phyloP scores from a whole-genome alignment of 1,284 basidiomycete genomes.

The Chondrostereum purpureum region DNA sequence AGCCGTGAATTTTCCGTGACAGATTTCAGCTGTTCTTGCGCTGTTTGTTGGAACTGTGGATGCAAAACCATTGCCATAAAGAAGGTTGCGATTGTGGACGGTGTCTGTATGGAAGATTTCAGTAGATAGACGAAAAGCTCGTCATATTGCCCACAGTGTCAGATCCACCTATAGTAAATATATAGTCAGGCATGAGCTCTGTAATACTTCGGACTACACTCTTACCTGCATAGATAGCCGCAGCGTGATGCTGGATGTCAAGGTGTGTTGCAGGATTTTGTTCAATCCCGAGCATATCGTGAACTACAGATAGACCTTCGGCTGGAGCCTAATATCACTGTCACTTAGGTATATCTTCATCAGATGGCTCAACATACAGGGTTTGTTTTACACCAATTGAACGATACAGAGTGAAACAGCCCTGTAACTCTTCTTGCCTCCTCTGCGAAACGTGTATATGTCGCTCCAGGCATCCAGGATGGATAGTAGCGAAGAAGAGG shows the following conservation, averaged over 20 bases:
- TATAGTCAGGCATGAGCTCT: neutral
- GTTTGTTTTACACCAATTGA: too few relatives aligned
- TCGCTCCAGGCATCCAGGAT: too few relatives aligned
- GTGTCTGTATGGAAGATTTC: neutral
- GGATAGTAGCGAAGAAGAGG: too few relatives aligned
- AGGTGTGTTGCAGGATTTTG: neutral
- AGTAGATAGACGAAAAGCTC: neutral
- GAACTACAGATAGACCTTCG: too few relatives aligned
- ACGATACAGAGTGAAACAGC: too few relatives aligned
- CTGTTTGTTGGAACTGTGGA: neutral
- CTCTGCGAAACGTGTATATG: too few relatives aligned
- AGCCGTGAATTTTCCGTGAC: neutral
- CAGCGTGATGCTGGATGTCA: neutral
- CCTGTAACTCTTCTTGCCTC: too few relatives aligned
- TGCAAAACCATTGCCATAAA: neutral
- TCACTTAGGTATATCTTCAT: too few relatives aligned
- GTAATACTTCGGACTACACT: neutral
- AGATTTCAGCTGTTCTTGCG: neutral
- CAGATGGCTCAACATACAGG: too few relatives aligned
- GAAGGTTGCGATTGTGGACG: neutral
- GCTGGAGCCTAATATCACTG: too few relatives aligned
- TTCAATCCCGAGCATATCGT: neutral
- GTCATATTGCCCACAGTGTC: neutral
- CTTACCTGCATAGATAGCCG: neutral
- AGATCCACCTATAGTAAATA: neutral